Evolutionary conservation across 2,329 filamentous ascomycete genomes (phyloP).

Genomic region (Fusarium xyrophilum): DNA sequence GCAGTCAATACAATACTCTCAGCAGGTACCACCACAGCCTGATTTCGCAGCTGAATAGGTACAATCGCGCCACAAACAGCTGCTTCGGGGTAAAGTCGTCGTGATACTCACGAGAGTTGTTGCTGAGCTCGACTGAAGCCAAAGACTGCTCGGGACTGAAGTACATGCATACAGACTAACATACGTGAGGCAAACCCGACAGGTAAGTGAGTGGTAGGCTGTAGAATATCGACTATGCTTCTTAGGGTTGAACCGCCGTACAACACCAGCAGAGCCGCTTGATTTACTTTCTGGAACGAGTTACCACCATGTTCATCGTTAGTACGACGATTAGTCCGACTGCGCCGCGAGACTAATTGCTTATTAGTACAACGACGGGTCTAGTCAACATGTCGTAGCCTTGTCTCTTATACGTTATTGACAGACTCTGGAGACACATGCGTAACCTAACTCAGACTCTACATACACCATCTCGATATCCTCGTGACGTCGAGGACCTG

Average conservation of each 20-base stretch:
- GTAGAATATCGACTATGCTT: background rate
- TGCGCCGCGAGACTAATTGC: background rate
- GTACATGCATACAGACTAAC: background rate
- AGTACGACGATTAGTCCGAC: background rate
- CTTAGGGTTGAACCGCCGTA: background rate
- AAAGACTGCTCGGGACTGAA: background rate
- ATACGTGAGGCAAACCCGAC: too few species aligned
- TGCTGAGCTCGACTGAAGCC: background rate
- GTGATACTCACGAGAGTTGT: background rate
- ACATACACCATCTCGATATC: constrained; percentile 11
- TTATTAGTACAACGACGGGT: background rate
- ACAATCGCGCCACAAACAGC: background rate
- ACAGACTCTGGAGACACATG: background rate
- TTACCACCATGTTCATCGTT: background rate
- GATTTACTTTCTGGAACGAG: background rate
- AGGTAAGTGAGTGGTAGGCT: background rate
- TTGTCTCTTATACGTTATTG: background rate
- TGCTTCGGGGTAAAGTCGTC: background rate
- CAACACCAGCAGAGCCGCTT: constrained; percentile 1
- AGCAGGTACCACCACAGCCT: background rate
- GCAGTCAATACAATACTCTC: background rate
- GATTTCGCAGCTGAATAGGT: background rate
- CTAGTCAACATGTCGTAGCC: background rate
- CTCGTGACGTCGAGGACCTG: constrained; percentile 6
- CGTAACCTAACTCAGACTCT: background rate